Conservation (phyloP, 2,329 filamentous ascomycete genomes). For the Hyphodiscus sp. region DNA sequence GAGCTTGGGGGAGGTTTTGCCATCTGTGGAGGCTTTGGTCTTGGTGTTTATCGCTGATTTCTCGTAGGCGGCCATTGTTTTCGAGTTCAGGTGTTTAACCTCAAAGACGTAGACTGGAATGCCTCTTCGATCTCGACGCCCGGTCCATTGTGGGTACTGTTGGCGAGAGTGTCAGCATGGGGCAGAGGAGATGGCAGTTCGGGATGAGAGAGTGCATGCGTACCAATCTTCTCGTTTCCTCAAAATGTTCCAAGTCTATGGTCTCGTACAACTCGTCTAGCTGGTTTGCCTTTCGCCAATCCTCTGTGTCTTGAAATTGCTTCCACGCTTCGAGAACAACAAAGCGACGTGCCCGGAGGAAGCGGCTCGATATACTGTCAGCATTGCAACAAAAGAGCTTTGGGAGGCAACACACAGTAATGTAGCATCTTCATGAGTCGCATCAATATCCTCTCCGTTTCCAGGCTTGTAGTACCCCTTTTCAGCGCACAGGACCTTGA, state of each 20-base stretch:
- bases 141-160: conserved; percentile 92
- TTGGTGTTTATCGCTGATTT: conserved; percentile 49
- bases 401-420: conserved; percentile 49
- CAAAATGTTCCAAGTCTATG: conserved; percentile 79
- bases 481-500: conserved; percentile 63
- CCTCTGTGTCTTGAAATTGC: conserved; percentile 84
- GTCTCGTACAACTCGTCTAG: conserved; percentile 76
- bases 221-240: conserved; percentile 71
- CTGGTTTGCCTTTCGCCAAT: conserved; percentile 76
- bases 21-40: conserved; percentile 56
- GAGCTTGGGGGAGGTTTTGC: conserved; percentile 66
- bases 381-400: background rate
- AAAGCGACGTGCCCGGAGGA: conserved; percentile 79
- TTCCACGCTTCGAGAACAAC: conserved; percentile 67
- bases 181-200: conserved; percentile 1
- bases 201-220: conserved; percentile 22
- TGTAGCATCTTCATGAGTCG: conserved; percentile 64
- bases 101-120: conserved; percentile 91
- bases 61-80: conserved; percentile 75
- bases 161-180: conserved; percentile 18
- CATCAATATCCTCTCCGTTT: conserved; percentile 32
- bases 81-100: conserved; percentile 74
- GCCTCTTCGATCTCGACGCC: conserved; percentile 80
- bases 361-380: conserved; percentile 53
- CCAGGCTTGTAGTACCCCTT: conserved; percentile 55